Base-by-base conservation (phyloP, 2,329 filamentous ascomycete species). In the Waltergamsia citrina region DNA sequence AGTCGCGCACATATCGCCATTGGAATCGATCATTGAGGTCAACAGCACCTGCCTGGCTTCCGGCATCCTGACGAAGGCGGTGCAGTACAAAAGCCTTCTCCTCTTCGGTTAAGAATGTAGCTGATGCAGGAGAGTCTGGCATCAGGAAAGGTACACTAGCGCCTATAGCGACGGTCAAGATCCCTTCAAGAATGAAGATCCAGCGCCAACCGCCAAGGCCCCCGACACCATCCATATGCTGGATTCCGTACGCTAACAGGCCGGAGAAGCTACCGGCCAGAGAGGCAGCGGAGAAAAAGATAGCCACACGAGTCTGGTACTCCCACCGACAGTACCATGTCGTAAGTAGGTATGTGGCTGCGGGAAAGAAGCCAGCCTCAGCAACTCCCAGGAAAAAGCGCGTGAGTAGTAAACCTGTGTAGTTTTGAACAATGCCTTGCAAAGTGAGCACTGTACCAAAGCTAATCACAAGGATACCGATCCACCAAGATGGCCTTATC, bases 71-170 rank as follows among this genome's bases (percentile, higher is more conserved):
- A 12, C 18, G 15, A 2, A 37, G 35, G 9, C 35, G 14, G 8
- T 18, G 16, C n/a, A 15, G 30, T 18, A 37, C 33, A 7, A 37
- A 17, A 7, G 18, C 11, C 29, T 28, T 33, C 17, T 37, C 35
- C n/a, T 37, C 30, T 11, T 19, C 10, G 10, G 16, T 22, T 8
- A 37, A 24, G 24, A 37, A 37, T 3, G 12, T 27, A 8, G 29
- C 21, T 7, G 30, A 25, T 8, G 29, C 25, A 12, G 45, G 45
- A 0, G 41, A 44, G 10, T 48, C 42, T 2, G 44, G 38, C 1
- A 81, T 62, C 4, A 69, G 42, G 37, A 75, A 53, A 34, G 61
- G 74, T 12, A 67, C 63, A 3, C 63, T 40, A 3, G 64, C 48
- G 4, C 53, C 53, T 12, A 59, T 42, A 16, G 52, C 31, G 2